These are phyloP conservation scores for Chrysochromulina parva DNA, from an alignment of 78 protist species.

Conservation along the genomic window DNA sequence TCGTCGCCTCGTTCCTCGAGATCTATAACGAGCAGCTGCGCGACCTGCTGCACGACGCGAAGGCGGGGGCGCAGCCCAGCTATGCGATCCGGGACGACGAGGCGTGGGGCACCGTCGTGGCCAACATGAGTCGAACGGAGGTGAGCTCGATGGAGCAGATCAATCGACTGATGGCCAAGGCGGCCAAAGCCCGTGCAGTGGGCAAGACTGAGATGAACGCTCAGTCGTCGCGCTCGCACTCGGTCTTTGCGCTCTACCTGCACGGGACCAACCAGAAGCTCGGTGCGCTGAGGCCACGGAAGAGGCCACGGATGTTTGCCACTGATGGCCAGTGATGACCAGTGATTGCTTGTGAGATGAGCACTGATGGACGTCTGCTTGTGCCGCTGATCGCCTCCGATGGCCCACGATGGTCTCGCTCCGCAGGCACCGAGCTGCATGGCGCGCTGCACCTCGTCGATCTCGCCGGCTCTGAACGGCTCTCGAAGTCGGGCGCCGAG, in stretches of 20 bases:
- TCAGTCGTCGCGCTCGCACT: slow-evolving; percentile 73
- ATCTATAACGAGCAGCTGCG: slow-evolving; percentile 42
- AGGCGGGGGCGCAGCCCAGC: background rate
- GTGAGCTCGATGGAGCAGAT: background rate
- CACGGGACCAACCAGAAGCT: slow-evolving; percentile 8
- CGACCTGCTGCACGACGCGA: slow-evolving; percentile 19
- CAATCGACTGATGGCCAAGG: background rate
- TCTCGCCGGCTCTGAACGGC: slow-evolving; percentile 64
- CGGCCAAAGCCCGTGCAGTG: slow-evolving; percentile 49
- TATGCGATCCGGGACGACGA: background rate
- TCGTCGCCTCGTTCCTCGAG: slow-evolving; percentile 24
- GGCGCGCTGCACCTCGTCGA: slow-evolving; percentile 46
- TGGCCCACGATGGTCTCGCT: too few relatives aligned
- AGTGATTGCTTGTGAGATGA: too few relatives aligned
- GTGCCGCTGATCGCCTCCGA: too few relatives aligned
- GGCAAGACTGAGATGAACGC: slow-evolving; percentile 59
- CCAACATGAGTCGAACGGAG: background rate
- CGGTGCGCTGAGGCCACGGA: background rate
- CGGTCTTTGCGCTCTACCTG: slow-evolving; percentile 59
- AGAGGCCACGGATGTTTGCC: too few relatives aligned
- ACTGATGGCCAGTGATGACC: too few relatives aligned
- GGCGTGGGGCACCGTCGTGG: background rate
- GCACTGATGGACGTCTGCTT: too few relatives aligned
- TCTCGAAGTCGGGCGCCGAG: background rate
- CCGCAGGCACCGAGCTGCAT: background rate